phyloP scores from a whole-genome alignment of 495 filamentous ascomycete species.

The Podospora australis region DNA sequence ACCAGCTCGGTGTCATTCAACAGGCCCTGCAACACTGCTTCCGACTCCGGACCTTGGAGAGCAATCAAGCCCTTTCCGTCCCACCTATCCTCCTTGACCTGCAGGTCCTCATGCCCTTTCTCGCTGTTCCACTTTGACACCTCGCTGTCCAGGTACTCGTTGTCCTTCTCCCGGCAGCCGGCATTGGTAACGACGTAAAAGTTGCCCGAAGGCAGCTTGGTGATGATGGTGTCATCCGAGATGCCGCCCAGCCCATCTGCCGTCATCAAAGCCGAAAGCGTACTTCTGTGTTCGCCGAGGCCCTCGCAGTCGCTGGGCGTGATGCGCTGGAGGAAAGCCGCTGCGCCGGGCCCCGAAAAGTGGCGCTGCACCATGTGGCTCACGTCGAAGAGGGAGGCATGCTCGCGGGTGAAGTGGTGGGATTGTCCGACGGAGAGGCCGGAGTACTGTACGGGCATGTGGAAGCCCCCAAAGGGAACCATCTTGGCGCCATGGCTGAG shows the following conservation, averaged over 20 bases:
- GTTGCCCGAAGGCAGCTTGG: constrained; percentile 55
- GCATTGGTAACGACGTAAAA: constrained; percentile 98
- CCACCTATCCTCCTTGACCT: constrained; percentile 49
- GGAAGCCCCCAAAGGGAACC: constrained; percentile 91
- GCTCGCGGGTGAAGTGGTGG: constrained; percentile 80
- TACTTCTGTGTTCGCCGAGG: constrained; percentile 49
- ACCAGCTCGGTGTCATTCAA: constrained; percentile 41
- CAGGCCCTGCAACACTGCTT: constrained; percentile 51
- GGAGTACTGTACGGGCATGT: constrained; percentile 86
- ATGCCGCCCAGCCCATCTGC: constrained; percentile 73
- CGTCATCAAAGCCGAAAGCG: constrained; percentile 74
- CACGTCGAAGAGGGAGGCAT: constrained; percentile 87
- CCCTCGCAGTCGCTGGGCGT: constrained; percentile 61
- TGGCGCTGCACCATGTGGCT: constrained; percentile 64
- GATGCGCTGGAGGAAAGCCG: constrained; percentile 68
- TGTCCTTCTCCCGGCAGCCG: constrained; percentile 82
- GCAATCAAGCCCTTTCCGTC: constrained; percentile 76
- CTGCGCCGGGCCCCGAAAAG: constrained; percentile 71
- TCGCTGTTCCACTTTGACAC: constrained; percentile 55
- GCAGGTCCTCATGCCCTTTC: constrained; percentile 45
- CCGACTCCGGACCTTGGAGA: constrained; percentile 77
- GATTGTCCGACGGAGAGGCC: constrained; percentile 68
- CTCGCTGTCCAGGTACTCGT: constrained; percentile 61
- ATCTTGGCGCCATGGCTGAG: constrained; percentile 76
- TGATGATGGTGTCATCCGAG: constrained; percentile 88